Percentiles rank a stretch among this genome's conserved stretches.
Conservation (phyloP, 306 rosid genomes). For the Luffa acutangula region DNA sequence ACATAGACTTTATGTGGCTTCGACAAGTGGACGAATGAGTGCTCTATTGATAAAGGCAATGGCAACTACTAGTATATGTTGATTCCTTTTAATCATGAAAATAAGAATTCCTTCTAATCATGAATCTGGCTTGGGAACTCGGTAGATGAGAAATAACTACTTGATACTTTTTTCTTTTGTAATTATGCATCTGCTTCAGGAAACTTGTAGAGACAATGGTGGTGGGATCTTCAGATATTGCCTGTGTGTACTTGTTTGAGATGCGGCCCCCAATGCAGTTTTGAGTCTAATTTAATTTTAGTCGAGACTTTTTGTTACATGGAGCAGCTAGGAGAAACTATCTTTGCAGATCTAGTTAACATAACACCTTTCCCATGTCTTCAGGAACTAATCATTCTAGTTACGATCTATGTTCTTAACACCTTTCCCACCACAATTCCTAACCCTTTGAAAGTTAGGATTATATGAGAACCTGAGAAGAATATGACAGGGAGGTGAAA, state of each 20-base stretch:
- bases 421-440: not conserved
- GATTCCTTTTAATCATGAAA: not conserved
- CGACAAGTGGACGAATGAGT: slow-evolving; percentile 69
- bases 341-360: not conserved
- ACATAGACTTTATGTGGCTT: slow-evolving; percentile 62
- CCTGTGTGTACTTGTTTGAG: not conserved
- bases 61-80: not conserved
- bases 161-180: not conserved
- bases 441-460: not conserved
- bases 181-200: not conserved
- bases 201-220: not conserved
- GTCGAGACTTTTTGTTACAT: not conserved
- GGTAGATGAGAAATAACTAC: not conserved
- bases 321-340: not conserved
- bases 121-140: not conserved
- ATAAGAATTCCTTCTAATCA: not conserved
- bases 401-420: not conserved
- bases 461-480: not conserved
- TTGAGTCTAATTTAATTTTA: not conserved
- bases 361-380: not conserved
- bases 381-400: not conserved
- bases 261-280: not conserved
- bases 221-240: not conserved
- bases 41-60: slow-evolving; percentile 51
- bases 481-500: not conserved